Percentiles rank a stretch among this genome's conserved stretches.
phyloP scores from a whole-genome alignment of 805 yeast genomes.

The Candida peoriensis region DNA sequence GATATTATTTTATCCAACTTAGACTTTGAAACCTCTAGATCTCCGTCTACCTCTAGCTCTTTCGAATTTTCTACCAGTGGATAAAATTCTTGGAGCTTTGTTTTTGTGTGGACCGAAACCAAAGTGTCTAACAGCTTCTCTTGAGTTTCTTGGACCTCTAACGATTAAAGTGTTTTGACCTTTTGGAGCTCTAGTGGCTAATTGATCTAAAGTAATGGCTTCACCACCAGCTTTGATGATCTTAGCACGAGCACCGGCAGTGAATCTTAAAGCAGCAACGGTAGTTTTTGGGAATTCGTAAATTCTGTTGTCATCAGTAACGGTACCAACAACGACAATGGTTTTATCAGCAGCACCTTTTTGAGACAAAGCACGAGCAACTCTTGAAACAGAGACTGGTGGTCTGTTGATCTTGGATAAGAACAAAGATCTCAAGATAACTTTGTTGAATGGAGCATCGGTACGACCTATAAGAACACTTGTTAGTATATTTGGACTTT shows the following conservation, averaged over 20 bases:
- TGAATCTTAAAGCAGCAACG: slow-evolving; percentile 98
- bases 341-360: slow-evolving; percentile 85
- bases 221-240: slow-evolving; percentile 99
- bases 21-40: slow-evolving; percentile 99
- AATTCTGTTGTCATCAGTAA: slow-evolving; percentile 96
- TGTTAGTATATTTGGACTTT: slow-evolving; percentile 34
- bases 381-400: slow-evolving; percentile 94
- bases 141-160: slow-evolving; percentile 98
- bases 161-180: slow-evolving; percentile 97
- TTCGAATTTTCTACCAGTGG: slow-evolving; percentile 99
- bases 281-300: slow-evolving; percentile 93
- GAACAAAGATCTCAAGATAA: slow-evolving; percentile 89
- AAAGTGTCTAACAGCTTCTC: slow-evolving; percentile 99
- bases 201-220: slow-evolving; percentile 98
- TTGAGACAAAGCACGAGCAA: slow-evolving; percentile 77
- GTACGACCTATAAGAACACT: slow-evolving; percentile 74
- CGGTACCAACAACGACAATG: slow-evolving; percentile 98
- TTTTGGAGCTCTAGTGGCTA: slow-evolving; percentile 98
- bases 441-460: slow-evolving; percentile 98
- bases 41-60: slow-evolving; percentile 99
- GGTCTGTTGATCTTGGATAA: slow-evolving; percentile 99
- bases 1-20: slow-evolving; percentile 32
- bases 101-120: slow-evolving; percentile 99
- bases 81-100: slow-evolving; percentile 98
- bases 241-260: slow-evolving; percentile 98